A percentile compares a stretch with the other conserved stretches of the same genome.
These are phyloP conservation scores for Ampelomyces quisqualis DNA, from an alignment of 2,329 filamentous ascomycete species.

Conservation along the genomic window DNA sequence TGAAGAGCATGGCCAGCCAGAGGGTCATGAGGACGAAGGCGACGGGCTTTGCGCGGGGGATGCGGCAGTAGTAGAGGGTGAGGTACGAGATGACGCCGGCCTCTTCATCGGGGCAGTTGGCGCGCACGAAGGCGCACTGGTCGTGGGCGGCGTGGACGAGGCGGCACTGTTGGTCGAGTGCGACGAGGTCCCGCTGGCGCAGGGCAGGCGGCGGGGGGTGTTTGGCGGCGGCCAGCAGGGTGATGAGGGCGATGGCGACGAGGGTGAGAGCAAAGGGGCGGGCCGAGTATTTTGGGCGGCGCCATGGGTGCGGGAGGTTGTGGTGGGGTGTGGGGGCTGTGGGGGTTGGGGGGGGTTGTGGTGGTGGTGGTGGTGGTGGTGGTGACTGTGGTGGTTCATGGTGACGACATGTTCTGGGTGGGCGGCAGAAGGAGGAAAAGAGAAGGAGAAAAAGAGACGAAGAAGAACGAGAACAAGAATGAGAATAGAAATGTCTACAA, in stretches of 20 bases:
- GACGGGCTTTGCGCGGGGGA: constrained; percentile 67
- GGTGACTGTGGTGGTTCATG: constrained; percentile 26
- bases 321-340: constrained; percentile 27
- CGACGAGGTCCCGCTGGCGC: constrained; percentile 1
- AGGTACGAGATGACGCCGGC: constrained; percentile 88
- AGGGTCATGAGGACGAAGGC: constrained; percentile 76
- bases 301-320: constrained; percentile 25
- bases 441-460: too few relatives aligned
- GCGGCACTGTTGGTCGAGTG: constrained; percentile 66
- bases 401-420: constrained; percentile 22
- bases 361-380: constrained; percentile 21
- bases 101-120: constrained; percentile 84
- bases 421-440: too few relatives aligned
- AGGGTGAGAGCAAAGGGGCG: constrained; percentile 43
- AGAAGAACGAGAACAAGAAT: too few relatives aligned
- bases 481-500: too few relatives aligned
- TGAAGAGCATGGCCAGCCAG: constrained; percentile 90
- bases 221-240: constrained; percentile 32
- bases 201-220: constrained; percentile 8
- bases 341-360: constrained; percentile 24
- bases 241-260: constrained; percentile 31
- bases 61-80: constrained; percentile 82
- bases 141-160: constrained; percentile 73
- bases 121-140: constrained; percentile 81
- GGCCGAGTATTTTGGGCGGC: constrained; percentile 38